These are phyloP conservation scores for Tephrocybe rancida DNA, from an alignment of 768 basidiomycete genomes.

Conservation along the genomic window DNA sequence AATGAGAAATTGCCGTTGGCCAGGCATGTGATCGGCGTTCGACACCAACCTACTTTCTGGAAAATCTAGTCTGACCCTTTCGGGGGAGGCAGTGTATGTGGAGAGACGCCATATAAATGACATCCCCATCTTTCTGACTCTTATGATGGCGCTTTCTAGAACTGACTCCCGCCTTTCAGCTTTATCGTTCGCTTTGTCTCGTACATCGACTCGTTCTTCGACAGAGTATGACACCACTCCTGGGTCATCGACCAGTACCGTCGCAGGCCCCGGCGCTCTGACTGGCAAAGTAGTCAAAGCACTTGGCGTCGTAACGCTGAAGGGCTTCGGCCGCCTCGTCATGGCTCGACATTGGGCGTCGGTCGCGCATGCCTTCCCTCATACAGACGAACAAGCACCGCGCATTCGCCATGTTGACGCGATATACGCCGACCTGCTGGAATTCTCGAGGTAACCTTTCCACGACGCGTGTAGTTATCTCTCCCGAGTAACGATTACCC, in stretches of 20 bases:
- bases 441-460: conserved; percentile 24
- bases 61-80: neutral
- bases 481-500: neutral
- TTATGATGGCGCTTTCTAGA: conserved; percentile 2
- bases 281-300: conserved; percentile 50
- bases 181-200: conserved; percentile 7
- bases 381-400: conserved; percentile 20
- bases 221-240: conserved; percentile 11
- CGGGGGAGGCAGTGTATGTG: neutral
- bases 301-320: conserved; percentile 52
- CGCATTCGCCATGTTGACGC: conserved; percentile 15
- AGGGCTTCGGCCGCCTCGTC: conserved; percentile 41
- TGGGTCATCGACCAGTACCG: conserved; percentile 23
- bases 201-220: neutral
- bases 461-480: neutral
- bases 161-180: conserved; percentile 1
- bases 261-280: conserved; percentile 37
- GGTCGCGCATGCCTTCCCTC: conserved; percentile 21
- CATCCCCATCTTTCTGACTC: neutral
- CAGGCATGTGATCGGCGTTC: neutral
- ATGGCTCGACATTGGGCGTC: conserved; percentile 22
- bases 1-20: too few species aligned
- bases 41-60: neutral
- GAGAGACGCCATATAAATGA: neutral
- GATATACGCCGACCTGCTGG: conserved; percentile 22